A percentile compares a stretch with the other conserved stretches of the same genome.
These are phyloP conservation scores for Fusarium irregulare DNA, from an alignment of 2,329 filamentous ascomycete genomes.

Conservation along the genomic window DNA sequence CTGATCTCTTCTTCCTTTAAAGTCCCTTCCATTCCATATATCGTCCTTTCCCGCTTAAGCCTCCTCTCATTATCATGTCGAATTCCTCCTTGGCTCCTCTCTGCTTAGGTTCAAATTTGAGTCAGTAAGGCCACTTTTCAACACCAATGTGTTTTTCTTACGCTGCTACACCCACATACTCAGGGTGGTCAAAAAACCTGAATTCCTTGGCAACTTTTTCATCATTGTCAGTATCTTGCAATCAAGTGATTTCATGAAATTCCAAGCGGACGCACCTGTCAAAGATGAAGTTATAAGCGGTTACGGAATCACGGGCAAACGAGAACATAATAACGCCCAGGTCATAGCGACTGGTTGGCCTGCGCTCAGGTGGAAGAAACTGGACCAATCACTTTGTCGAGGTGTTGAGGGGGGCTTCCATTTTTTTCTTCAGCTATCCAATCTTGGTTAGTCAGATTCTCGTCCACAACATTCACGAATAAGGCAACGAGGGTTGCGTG, in stretches of 20 bases:
- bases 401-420: not conserved
- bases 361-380: not conserved
- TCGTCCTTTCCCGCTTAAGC: not conserved
- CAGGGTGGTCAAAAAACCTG: not conserved
- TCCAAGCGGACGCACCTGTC: not conserved
- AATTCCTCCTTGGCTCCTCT: conserved; percentile 3
- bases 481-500: conserved; percentile 24
- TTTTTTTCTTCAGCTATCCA: not conserved
- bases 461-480: conserved; percentile 11
- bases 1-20: too few relatives aligned
- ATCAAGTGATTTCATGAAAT: not conserved
- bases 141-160: conserved; percentile 20
- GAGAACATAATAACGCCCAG: not conserved
- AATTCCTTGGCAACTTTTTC: not conserved
- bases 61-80: not conserved
- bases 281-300: not conserved
- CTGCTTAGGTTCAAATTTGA: conserved; percentile 2
- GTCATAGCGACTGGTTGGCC: not conserved
- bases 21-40: conserved; percentile 19
- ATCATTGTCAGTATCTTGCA: too few relatives aligned
- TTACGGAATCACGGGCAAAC: not conserved
- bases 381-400: not conserved
- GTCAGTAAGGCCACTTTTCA: conserved; percentile 13
- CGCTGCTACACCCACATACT: not conserved
- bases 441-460: not conserved